A percentile compares a stretch with the other conserved stretches of the same genome.
phyloP scores from a whole-genome alignment of 805 yeast genomes.

The Gaillardinia entomophila region DNA sequence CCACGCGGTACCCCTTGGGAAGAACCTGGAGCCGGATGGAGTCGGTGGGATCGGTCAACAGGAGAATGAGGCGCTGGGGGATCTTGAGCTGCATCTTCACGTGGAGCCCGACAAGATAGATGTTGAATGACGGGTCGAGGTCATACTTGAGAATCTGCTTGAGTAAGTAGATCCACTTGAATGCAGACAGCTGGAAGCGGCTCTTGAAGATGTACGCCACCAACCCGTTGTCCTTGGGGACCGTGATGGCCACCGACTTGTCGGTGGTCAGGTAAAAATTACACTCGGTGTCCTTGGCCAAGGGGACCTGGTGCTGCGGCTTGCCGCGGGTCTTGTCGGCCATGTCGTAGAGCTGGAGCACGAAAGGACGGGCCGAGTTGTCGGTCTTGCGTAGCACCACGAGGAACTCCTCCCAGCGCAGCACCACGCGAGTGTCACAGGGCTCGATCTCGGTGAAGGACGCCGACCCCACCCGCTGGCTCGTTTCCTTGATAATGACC shows the following conservation, averaged over 20 bases:
- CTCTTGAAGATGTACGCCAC: constrained; percentile 51
- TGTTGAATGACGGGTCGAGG: constrained; percentile 17
- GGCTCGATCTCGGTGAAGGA: constrained; percentile 45
- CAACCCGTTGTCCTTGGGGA: constrained; percentile 15
- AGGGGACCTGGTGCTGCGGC: constrained; percentile 15
- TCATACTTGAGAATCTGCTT: constrained; percentile 38
- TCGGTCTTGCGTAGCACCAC: constrained; percentile 68
- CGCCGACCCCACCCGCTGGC: constrained; percentile 10
- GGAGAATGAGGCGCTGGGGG: background rate
- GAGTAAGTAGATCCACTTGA: constrained; percentile 61
- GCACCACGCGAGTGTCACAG: constrained; percentile 50
- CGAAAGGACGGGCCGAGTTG: constrained; percentile 43
- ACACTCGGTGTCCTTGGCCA: constrained; percentile 23
- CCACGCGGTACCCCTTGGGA: constrained; percentile 17
- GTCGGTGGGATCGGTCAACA: background rate
- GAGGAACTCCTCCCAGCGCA: constrained; percentile 76
- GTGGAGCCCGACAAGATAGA: constrained; percentile 20
- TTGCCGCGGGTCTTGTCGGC: constrained; percentile 21
- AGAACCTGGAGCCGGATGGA: background rate
- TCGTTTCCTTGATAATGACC: constrained; percentile 48
- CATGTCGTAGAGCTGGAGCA: constrained; percentile 56
- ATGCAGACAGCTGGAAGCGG: constrained; percentile 46
- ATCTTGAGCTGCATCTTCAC: background rate
- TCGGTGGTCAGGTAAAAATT: constrained; percentile 63
- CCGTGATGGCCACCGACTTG: constrained; percentile 55